Evolutionary conservation across 371 early-diverging fungal genomes (phyloP), one percentile per base, ranked within the genome.

Genomic region (Blastocladiella emersonii): DNA sequence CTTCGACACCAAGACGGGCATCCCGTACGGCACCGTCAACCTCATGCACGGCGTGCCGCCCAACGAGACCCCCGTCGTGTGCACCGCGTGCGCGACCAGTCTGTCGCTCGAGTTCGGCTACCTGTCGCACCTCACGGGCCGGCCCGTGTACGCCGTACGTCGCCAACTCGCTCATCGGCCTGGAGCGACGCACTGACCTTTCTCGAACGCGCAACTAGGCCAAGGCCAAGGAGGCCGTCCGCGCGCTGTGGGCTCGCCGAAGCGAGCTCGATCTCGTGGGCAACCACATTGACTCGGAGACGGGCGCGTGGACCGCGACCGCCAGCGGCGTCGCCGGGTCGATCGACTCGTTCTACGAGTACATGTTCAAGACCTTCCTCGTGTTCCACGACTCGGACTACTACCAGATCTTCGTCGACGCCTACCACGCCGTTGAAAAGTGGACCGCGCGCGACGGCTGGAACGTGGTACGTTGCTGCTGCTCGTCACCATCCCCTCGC

Each of bases 91-190:
- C 21, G 92, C 89, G 8, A 94, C 94, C 3, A 90, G 92, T 34
- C 74, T 97, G 51, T 53, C 95, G n/a, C 68, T 97, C n/a, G 98
- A 97, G 67, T 95, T 97, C 78, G 96, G 93, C 25, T 79, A 85
- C 0, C 71, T 97, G 30, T 90, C 90, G 63, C 78, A 95, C n/a
- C 73, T 95, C 36, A 90, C 90, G 0, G 85, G 86, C 7, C 77
- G 90, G 64, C 71, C 79, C 1, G 68, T 69, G 25, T 95, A 87
- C 70, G 94, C 95, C 76, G 79, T 77, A 77, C 60, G 37, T 45
- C 51, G 34, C 21, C 21, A n/a, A n/a, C 34, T 61, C 45, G 51
- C 19, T 64, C 36, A 12, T 62, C 10, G 55, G 10, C 8, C 53
- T 27, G 13, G 12, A 60, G 8, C n/a, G n/a, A n/a, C n/a, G n/a